Conservation (phyloP, 1,139 yeast species). For the Blastobotrys malaysiensis region DNA sequence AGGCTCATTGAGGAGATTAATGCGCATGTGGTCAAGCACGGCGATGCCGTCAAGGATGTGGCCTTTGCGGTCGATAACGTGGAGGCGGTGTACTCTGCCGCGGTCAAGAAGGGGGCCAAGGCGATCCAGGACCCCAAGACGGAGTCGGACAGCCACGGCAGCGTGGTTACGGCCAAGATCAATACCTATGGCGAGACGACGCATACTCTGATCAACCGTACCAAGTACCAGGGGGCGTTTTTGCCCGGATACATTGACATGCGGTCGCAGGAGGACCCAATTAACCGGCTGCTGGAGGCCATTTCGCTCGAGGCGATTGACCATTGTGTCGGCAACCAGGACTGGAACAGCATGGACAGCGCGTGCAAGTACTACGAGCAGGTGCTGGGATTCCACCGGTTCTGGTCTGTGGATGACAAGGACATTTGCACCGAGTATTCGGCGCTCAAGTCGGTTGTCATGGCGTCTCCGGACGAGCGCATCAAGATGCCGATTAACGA, state of each 20-base stretch:
- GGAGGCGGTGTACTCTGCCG: conserved; percentile 40
- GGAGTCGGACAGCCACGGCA: conserved; percentile 45
- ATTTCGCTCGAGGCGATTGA: conserved; percentile 47
- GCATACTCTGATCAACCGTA: conserved; percentile 58
- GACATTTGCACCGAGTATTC: conserved; percentile 65
- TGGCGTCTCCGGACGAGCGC: conserved; percentile 61
- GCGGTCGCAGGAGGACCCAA: conserved; percentile 18
- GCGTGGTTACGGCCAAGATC: conserved; percentile 50
- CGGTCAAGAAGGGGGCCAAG: conserved; percentile 53
- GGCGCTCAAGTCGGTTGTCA: conserved; percentile 67
- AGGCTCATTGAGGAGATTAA: conserved; percentile 38
- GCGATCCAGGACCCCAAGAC: conserved; percentile 41
- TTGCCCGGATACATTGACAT: conserved; percentile 49
- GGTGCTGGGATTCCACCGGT: conserved; percentile 67
- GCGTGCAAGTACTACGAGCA: conserved; percentile 55
- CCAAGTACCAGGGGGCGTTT: conserved; percentile 39
- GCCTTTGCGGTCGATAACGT: conserved; percentile 55
- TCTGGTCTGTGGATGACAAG: conserved; percentile 78
- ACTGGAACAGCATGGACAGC: conserved; percentile 58
- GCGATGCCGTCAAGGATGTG: conserved; percentile 73
- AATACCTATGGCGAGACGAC: conserved; percentile 58
- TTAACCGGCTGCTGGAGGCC: conserved; percentile 31
- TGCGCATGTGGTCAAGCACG: conserved; percentile 44
- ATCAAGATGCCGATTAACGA: conserved; percentile 82
- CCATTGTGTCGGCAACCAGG: conserved; percentile 76